Conservation (phyloP, 179 eudicot genomes). For the Beta corolliflora region DNA sequence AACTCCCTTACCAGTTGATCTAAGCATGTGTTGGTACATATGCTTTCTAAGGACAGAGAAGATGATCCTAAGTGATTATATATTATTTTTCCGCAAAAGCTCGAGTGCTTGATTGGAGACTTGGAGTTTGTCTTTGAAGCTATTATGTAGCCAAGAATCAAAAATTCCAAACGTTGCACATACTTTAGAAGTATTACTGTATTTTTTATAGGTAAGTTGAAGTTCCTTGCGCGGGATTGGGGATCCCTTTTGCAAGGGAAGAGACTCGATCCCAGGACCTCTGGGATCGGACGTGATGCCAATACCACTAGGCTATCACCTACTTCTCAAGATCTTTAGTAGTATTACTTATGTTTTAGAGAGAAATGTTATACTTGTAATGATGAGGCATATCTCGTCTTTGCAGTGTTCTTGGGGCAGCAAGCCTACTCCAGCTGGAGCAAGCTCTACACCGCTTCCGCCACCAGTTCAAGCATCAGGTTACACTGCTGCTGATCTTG, state of each 20-base stretch:
- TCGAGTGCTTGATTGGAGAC: not conserved
- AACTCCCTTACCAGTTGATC: too few species aligned
- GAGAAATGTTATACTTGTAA: not conserved
- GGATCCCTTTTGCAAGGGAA: too few species aligned
- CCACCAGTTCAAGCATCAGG: conserved; percentile 58
- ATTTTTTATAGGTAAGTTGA: too few species aligned
- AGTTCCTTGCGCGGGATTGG: too few species aligned
- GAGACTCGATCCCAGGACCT: too few species aligned
- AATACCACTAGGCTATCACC: too few species aligned
- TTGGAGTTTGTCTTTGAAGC: too few species aligned
- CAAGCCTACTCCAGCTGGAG: conserved; percentile 80
- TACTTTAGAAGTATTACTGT: not conserved
- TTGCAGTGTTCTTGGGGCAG: conserved; percentile 90
- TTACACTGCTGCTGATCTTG: conserved; percentile 50
- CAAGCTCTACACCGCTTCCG: conserved; percentile 67
- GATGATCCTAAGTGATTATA: not conserved
- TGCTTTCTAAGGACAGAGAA: too few species aligned
- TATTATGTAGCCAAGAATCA: too few species aligned
- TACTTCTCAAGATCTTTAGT: too few species aligned
- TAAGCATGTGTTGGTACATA: too few species aligned
- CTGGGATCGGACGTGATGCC: too few species aligned
- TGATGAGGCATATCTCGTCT: not conserved
- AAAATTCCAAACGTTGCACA: conserved; percentile 2
- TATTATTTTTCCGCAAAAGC: not conserved
- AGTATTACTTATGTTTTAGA: not conserved